Evolutionary conservation across 1,284 basidiomycete genomes (phyloP).

Genomic region (Cryptococcus sp.): DNA sequence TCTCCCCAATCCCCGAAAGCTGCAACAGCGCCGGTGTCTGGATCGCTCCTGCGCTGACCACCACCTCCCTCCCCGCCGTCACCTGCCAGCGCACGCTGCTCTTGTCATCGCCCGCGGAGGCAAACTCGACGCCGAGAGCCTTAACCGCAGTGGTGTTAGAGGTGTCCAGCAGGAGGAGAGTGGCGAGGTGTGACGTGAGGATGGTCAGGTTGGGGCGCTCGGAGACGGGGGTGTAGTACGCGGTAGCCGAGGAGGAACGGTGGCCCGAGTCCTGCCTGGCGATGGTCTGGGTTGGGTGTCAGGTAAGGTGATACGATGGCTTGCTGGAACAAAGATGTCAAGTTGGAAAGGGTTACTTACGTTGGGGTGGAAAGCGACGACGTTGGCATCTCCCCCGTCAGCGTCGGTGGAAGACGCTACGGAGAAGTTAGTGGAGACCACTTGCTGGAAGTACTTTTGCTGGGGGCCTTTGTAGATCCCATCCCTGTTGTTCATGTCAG

Average conservation of each 20-base stretch:
- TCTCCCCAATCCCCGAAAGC: slow-evolving; percentile 49
- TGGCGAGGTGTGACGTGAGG: slow-evolving; percentile 37
- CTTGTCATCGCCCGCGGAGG: slow-evolving; percentile 12
- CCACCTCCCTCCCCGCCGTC: slow-evolving; percentile 47
- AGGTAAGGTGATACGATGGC: background rate
- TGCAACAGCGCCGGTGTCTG: slow-evolving; percentile 52
- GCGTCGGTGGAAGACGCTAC: slow-evolving; percentile 51
- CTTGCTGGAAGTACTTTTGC: slow-evolving; percentile 55
- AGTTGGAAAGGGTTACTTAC: slow-evolving; percentile 9
- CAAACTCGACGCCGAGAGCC: slow-evolving; percentile 29
- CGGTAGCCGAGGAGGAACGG: slow-evolving; percentile 52
- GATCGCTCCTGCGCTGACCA: slow-evolving; percentile 51
- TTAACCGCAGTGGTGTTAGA: background rate
- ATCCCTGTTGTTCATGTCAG: slow-evolving; percentile 46
- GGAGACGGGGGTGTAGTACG: slow-evolving; percentile 51
- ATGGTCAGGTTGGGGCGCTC: slow-evolving; percentile 47
- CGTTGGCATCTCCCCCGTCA: slow-evolving; percentile 59
- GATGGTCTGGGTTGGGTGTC: slow-evolving; percentile 31
- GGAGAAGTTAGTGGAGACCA: slow-evolving; percentile 47
- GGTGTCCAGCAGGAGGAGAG: slow-evolving; percentile 24
- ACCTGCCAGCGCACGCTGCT: slow-evolving; percentile 31
- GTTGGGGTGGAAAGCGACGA: slow-evolving; percentile 53
- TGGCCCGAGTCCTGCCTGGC: slow-evolving; percentile 45
- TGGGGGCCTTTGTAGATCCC: slow-evolving; percentile 60
- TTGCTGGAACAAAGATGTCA: background rate